phyloP scores from a whole-genome alignment of 768 basidiomycete species.

The Lactifluus rugatus region DNA sequence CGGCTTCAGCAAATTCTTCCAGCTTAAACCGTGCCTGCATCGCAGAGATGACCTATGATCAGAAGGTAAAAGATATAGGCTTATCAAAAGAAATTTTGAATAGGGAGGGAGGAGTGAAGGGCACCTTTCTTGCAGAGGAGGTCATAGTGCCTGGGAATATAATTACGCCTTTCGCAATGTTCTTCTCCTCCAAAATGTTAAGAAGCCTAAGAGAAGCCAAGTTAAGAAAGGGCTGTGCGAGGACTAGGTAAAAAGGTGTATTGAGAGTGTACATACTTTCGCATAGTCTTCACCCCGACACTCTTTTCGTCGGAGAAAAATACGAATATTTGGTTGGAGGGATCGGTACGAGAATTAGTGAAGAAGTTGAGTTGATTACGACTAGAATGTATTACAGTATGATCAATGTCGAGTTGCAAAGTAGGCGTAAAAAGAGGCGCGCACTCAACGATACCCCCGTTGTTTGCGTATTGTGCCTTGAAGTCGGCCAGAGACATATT shows the following conservation, averaged over 20 bases:
- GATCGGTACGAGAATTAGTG: constrained; percentile 59
- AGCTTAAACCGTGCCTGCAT: constrained; percentile 81
- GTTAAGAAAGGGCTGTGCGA: not conserved
- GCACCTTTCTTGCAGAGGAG: constrained; percentile 88
- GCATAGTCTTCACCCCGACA: constrained; percentile 96
- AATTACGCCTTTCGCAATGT: constrained; percentile 84
- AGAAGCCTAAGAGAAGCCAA: constrained; percentile 53
- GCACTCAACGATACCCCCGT: constrained; percentile 76
- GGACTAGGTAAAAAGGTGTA: not conserved
- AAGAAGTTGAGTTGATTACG: constrained; percentile 87
- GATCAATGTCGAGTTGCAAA: not conserved
- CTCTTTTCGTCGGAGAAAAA: constrained; percentile 95
- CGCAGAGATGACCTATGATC: constrained; percentile 73
- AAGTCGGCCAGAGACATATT: constrained; percentile 79
- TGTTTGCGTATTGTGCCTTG: constrained; percentile 59
- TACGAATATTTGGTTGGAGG: constrained; percentile 76
- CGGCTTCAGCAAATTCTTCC: constrained; percentile 95
- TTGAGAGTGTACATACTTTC: constrained; percentile 56
- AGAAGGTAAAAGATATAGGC: not conserved
- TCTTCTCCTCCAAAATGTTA: constrained; percentile 82
- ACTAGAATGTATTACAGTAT: constrained; percentile 34
- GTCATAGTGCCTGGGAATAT: constrained; percentile 97
- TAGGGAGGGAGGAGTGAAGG: constrained; percentile 8
- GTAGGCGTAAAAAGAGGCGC: constrained; percentile 26
- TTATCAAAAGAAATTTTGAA: not conserved